Conservation (phyloP, 306 rosid genomes). For the Pachyrhizus erosus region DNA sequence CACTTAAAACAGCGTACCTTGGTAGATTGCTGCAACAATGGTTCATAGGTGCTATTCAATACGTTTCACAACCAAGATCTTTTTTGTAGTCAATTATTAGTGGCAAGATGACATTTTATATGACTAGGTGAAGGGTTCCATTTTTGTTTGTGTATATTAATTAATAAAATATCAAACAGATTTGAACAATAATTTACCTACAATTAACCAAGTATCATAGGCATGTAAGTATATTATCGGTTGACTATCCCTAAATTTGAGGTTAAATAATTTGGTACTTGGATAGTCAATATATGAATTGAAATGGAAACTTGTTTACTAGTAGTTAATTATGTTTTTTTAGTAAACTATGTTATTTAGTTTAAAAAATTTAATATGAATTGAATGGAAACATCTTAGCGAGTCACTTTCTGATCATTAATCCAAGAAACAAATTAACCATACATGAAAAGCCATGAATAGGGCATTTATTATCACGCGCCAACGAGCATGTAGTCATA, state of each 20-base stretch:
- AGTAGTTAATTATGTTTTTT: neutral
- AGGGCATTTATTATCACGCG: neutral
- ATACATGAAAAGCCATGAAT: neutral
- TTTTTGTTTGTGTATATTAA: neutral
- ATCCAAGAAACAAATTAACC: neutral
- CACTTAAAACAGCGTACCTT: neutral
- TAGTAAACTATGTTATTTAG: slow-evolving; percentile 2
- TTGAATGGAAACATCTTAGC: neutral
- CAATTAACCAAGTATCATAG: neutral
- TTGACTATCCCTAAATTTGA: neutral
- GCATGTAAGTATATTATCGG: neutral
- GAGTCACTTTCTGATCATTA: neutral
- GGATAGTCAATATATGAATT: neutral
- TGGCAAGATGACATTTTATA: slow-evolving; percentile 21
- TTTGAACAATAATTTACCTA: neutral
- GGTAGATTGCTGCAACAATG: slow-evolving; percentile 17
- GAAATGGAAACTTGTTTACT: neutral
- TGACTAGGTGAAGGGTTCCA: neutral
- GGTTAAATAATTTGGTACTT: neutral
- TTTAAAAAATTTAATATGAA: neutral
- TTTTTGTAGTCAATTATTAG: neutral
- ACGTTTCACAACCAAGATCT: neutral
- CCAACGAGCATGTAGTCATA: neutral
- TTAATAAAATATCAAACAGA: neutral
- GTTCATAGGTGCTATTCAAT: neutral